Base-by-base conservation (phyloP, 441 rosid species). In the Syzygium malaccense region DNA sequence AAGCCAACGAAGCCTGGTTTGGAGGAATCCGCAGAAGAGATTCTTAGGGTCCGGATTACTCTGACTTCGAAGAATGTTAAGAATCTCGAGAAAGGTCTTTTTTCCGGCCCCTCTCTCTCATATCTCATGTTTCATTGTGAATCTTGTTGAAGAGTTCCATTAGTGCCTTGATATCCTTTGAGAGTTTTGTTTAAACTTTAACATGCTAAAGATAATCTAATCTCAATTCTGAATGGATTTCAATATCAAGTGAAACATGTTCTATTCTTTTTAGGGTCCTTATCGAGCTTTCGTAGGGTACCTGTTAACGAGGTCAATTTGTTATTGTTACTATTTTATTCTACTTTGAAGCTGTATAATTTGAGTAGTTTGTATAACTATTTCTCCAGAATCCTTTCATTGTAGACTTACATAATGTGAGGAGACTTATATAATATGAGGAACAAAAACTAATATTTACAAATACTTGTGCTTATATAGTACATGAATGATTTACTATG, bases 1-100 rank as follows among this genome's bases (percentile, higher is more conserved):
- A 95, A 95, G 87, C 93, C 92, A 4, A 19, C 75, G 2, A 95
- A 95, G 91, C 92, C 93, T 17, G 96, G 95, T 66, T 87, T 92
- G 51, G 95, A 95, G 88, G 96, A 92, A 55, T 17, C 92, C 18
- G 92, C 86, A 26, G 94, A 91, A 64, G 83, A 64, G 84, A 66
- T 86, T n/a, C 88, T 62, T 41, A 66, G 20, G 84, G 53, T 86
- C 41, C 55, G 88, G 19, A 86, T 86, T 41, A 66, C 88, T 49
- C 23, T 66, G 8, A 62, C 88, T 23, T 86, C 88, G 1, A 86
- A 64, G 60, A 86, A 86, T 53, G 88, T 66, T 33, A 60, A 86
- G 28, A 86, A 86, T 78, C 88, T 86, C 8, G 62, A 86, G 28
- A 71, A 71, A 71, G 51, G 48, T 48, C 4, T 87, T 32, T 30